These are phyloP conservation scores for Hortaea werneckii DNA, from an alignment of 2,329 filamentous ascomycete genomes.

Conservation along the genomic window DNA sequence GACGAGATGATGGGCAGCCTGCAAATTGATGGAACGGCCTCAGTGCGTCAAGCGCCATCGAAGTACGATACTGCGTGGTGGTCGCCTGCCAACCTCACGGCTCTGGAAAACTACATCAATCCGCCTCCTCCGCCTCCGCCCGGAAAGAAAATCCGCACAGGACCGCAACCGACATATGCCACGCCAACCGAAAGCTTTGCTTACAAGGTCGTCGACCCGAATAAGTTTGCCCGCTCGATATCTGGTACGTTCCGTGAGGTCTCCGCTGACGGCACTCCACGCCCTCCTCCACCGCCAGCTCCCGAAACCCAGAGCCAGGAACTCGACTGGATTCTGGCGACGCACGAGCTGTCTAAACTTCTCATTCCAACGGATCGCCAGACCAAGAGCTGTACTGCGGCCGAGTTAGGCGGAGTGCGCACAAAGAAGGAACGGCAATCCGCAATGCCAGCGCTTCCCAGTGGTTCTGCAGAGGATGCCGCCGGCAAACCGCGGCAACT, in stretches of 20 bases:
- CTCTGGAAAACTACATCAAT: conserved; percentile 53
- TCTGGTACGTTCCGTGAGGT: conserved; percentile 41
- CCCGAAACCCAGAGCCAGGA: conserved; percentile 33
- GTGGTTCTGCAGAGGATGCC: background rate
- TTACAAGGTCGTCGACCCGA: conserved; percentile 63
- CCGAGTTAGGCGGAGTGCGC: conserved; percentile 58
- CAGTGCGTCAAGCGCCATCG: background rate
- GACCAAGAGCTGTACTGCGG: conserved; percentile 63
- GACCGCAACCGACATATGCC: conserved; percentile 61
- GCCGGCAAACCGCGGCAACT: conserved; percentile 48
- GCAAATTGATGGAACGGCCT: conserved; percentile 3
- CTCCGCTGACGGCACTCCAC: conserved; percentile 19
- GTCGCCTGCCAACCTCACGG: conserved; percentile 49
- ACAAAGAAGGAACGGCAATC: conserved; percentile 24
- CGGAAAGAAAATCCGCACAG: conserved; percentile 46
- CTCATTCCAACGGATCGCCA: conserved; percentile 68
- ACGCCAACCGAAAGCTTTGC: conserved; percentile 81
- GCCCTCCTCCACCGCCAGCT: conserved; percentile 58
- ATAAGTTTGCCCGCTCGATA: conserved; percentile 54
- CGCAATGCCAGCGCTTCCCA: background rate
- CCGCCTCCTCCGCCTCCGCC: conserved; percentile 35
- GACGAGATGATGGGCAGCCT: conserved; percentile 19
- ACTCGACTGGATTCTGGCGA: conserved; percentile 76
- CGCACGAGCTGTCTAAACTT: conserved; percentile 70
- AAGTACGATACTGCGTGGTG: conserved; percentile 36